These are phyloP conservation scores for Phytopythium chamaehyphon DNA, from an alignment of 352 stramenopile genomes.

Conservation along the genomic window DNA sequence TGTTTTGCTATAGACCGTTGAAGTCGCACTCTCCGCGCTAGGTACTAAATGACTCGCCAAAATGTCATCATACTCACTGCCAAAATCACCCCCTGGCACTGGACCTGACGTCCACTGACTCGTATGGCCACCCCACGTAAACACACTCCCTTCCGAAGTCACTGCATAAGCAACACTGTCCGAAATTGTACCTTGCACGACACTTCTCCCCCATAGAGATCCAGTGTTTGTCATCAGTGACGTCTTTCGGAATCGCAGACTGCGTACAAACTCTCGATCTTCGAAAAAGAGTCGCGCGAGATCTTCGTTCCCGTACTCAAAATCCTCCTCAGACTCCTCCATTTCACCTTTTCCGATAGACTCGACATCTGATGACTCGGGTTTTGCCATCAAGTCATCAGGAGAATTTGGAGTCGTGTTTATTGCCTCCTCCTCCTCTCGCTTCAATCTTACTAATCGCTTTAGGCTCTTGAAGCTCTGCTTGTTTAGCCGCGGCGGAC, in stretches of 20 bases:
- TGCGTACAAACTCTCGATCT: conserved; percentile 58
- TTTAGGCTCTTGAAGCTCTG: conserved; percentile 25
- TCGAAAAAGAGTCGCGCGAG: conserved; percentile 66
- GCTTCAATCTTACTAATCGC: not conserved
- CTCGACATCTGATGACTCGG: conserved; percentile 23
- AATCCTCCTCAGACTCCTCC: conserved; percentile 8
- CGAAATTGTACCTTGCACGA: conserved; percentile 70
- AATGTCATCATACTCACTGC: conserved; percentile 22
- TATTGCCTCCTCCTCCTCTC: not conserved
- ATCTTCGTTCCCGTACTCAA: conserved; percentile 38
- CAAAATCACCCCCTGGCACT: conserved; percentile 20
- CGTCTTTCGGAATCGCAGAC: conserved; percentile 58
- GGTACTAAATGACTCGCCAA: not conserved
- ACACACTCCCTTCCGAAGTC: conserved; percentile 78
- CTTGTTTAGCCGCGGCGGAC: conserved; percentile 54
- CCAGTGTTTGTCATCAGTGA: conserved; percentile 87
- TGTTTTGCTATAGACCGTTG: conserved; percentile 10
- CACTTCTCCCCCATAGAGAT: conserved; percentile 85
- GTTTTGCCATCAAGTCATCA: conserved; percentile 1
- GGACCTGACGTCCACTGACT: conserved; percentile 33
- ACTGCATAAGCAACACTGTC: conserved; percentile 88
- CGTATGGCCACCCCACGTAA: conserved; percentile 85
- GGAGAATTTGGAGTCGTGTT: not conserved
- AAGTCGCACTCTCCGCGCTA: conserved; percentile 2
- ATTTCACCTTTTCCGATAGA: conserved; percentile 11